Evolutionary conservation across 1,284 basidiomycete species (phyloP).

Genomic region (Volvariella surrecta): DNA sequence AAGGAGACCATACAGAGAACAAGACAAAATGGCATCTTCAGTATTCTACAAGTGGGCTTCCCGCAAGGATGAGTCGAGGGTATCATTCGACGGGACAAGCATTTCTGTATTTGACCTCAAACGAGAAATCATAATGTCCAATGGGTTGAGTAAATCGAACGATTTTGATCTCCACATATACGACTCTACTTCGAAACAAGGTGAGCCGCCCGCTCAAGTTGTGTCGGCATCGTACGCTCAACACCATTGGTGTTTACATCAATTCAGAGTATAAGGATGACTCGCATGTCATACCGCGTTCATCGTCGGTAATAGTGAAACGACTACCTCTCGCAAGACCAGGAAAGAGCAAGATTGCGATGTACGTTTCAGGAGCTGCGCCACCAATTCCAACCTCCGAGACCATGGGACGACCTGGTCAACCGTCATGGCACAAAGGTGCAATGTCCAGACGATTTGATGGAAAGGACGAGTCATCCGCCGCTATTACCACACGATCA

Average conservation of each 20-base stretch:
- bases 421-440: conserved; percentile 50
- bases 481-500: conserved; percentile 19
- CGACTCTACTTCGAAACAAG: conserved; percentile 82
- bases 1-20: conserved; percentile 4
- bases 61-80: conserved; percentile 87
- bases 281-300: conserved; percentile 84
- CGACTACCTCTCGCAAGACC: conserved; percentile 79
- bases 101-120: conserved; percentile 99
- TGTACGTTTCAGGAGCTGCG: conserved; percentile 64
- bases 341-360: conserved; percentile 88
- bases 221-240: conserved; percentile 1
- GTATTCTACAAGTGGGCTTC: conserved; percentile 99
- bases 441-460: conserved; percentile 90
- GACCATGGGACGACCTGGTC: conserved; percentile 26
- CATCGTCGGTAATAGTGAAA: conserved; percentile 90
- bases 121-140: conserved; percentile 94
- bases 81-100: conserved; percentile 97
- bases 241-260: neutral
- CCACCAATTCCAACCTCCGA: conserved; percentile 38
- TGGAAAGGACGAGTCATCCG: conserved; percentile 56
- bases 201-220: too few relatives aligned
- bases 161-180: conserved; percentile 94
- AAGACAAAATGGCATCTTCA: conserved; percentile 77
- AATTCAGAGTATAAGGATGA: conserved; percentile 94
- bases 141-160: conserved; percentile 91